These are phyloP conservation scores for Didymosphaeria variabile DNA, from an alignment of 2,329 filamentous ascomycete species.

Conservation along the genomic window DNA sequence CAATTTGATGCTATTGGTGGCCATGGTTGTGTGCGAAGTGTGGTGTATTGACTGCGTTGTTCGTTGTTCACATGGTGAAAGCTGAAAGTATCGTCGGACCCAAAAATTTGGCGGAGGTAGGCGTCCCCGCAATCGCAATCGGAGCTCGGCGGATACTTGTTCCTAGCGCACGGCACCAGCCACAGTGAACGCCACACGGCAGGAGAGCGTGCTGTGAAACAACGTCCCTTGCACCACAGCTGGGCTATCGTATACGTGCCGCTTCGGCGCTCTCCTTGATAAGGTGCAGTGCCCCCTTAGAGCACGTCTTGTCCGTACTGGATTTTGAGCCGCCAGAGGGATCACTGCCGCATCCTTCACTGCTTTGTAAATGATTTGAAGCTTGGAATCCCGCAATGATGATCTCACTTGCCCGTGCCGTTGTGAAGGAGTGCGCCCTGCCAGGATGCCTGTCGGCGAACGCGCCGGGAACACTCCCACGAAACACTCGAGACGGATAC, in stretches of 20 bases:
- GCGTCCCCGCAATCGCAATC: constrained; percentile 14
- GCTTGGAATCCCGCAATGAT: background rate
- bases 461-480: background rate
- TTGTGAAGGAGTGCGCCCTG: constrained; percentile 4
- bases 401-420: background rate
- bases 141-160: background rate
- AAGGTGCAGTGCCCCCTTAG: background rate
- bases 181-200: constrained; percentile 3
- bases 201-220: background rate
- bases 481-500: constrained; percentile 8
- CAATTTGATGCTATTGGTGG: constrained; percentile 77
- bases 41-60: constrained; percentile 9
- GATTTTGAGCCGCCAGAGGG: background rate
- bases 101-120: constrained; percentile 32
- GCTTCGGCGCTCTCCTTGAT: background rate
- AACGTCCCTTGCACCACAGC: constrained; percentile 1
- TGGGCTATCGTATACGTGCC: background rate
- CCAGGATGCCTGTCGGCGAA: background rate
- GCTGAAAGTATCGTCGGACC: constrained; percentile 15
- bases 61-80: constrained; percentile 30
- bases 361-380: background rate
- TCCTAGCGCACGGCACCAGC: background rate
- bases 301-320: background rate
- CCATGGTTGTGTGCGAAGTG: constrained; percentile 59
- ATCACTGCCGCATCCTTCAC: background rate